Percentiles rank a stretch among this genome's conserved stretches.
Evolutionary conservation across 441 rosid genomes (phyloP).

Genomic region (Cnidoscolus chayamansa): DNA sequence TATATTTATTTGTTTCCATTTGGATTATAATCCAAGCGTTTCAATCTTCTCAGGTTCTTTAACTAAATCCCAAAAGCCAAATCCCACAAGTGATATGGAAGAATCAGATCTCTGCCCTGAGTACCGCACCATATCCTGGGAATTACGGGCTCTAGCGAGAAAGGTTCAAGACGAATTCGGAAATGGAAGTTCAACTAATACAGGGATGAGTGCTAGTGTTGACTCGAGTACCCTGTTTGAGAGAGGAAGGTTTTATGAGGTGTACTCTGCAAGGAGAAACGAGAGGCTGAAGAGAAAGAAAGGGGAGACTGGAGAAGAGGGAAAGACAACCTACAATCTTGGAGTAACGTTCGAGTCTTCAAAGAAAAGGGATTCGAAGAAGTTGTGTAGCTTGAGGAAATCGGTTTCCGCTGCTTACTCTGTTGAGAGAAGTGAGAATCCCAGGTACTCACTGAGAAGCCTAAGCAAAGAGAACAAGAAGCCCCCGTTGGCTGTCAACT

Average conservation of each 20-base stretch:
- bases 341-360: constrained; percentile 58
- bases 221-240: constrained; percentile 47
- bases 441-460: constrained; percentile 76
- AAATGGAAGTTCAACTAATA: constrained; percentile 17
- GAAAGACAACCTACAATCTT: constrained; percentile 37
- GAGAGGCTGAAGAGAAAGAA: constrained; percentile 75
- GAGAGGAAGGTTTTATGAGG: constrained; percentile 83
- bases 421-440: constrained; percentile 38
- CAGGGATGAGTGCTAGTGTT: constrained; percentile 7
- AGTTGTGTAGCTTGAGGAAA: constrained; percentile 52
- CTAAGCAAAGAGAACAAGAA: constrained; percentile 65
- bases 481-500: constrained; percentile 43
- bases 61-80: constrained; percentile 45
- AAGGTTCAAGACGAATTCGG: constrained; percentile 47
- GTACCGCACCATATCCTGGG: constrained; percentile 59
- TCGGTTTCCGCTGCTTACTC: constrained; percentile 45
- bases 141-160: constrained; percentile 54
- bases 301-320: constrained; percentile 25
- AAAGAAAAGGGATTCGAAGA: constrained; percentile 50
- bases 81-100: constrained; percentile 25
- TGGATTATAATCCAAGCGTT: background rate
- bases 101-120: constrained; percentile 50
- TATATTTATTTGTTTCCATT: background rate
- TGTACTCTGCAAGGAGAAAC: constrained; percentile 74
- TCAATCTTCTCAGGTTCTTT: constrained; percentile 40